Percentiles rank a stretch among this genome's conserved stretches.
Conservation (phyloP, 2,329 filamentous ascomycete genomes). For the Cladophialophora psammophila region DNA sequence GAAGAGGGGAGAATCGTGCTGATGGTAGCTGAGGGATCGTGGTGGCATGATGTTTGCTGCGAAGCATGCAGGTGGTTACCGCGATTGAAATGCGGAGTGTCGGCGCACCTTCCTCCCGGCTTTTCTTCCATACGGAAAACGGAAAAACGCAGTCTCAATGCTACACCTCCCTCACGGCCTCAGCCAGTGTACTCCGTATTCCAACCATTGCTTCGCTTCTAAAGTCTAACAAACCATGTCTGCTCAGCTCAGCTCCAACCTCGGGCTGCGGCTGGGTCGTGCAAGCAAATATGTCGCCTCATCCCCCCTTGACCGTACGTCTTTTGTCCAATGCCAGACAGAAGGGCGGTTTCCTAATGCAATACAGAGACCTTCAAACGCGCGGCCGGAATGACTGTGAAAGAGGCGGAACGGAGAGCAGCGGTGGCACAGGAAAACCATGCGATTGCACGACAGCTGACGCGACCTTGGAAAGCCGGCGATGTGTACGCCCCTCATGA, state of each 20-base stretch:
- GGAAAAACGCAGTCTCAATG: not conserved
- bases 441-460: constrained; percentile 52
- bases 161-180: not conserved
- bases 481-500: constrained; percentile 94
- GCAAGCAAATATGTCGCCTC: constrained; percentile 4
- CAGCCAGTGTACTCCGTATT: not conserved
- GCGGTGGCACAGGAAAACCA: constrained; percentile 48
- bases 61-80: not conserved
- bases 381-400: constrained; percentile 17
- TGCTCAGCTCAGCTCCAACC: constrained; percentile 8
- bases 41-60: not conserved
- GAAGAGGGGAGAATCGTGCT: not conserved
- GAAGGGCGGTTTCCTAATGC: not conserved
- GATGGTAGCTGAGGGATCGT: not conserved
- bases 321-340: not conserved
- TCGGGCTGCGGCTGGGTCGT: constrained; percentile 11
- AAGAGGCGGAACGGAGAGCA: constrained; percentile 40
- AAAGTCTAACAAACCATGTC: constrained; percentile 8
- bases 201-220: not conserved
- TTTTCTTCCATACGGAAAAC: not conserved
- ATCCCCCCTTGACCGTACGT: constrained; percentile 20
- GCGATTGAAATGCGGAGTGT: constrained; percentile 2
- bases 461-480: constrained; percentile 75
- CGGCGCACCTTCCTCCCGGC: not conserved
- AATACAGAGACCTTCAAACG: constrained; percentile 22